A percentile compares a stretch with the other conserved stretches of the same genome.
phyloP scores from a whole-genome alignment of 306 rosid species.

The Trifolium pratense region DNA sequence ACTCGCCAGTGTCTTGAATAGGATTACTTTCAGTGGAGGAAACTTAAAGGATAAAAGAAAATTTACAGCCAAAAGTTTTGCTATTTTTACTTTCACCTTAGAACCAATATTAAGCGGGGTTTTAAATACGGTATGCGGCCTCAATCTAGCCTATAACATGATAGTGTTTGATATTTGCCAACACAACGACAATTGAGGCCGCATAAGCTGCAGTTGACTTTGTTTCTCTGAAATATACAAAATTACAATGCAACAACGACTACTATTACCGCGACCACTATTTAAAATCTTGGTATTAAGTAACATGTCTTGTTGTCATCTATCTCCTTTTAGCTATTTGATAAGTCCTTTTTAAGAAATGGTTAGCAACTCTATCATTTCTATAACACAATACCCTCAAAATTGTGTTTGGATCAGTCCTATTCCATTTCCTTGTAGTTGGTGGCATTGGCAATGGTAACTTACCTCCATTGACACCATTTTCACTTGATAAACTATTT shows the following conservation, averaged over 20 bases:
- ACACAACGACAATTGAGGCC: neutral
- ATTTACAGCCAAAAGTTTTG: neutral
- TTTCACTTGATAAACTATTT: slow-evolving; percentile 61
- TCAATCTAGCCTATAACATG: too few species aligned
- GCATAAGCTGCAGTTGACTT: neutral
- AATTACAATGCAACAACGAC: neutral
- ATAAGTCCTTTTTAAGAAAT: slow-evolving; percentile 77
- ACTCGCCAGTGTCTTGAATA: too few species aligned
- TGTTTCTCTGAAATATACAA: neutral
- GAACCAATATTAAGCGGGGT: neutral
- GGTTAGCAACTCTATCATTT: slow-evolving; percentile 71
- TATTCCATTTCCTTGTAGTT: slow-evolving; percentile 86
- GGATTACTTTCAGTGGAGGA: too few species aligned
- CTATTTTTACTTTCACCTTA: neutral
- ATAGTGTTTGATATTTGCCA: neutral
- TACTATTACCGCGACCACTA: neutral
- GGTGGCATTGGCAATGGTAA: slow-evolving; percentile 94
- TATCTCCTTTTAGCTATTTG: slow-evolving; percentile 78
- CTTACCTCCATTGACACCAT: slow-evolving; percentile 66
- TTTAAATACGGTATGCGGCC: neutral
- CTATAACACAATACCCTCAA: slow-evolving; percentile 84
- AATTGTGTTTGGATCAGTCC: slow-evolving; percentile 83
- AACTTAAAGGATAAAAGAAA: neutral
- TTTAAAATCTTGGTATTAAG: neutral
- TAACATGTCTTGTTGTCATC: neutral